Percentiles rank a stretch among this genome's conserved stretches.
These are phyloP conservation scores for Teratosphaeria epicoccoides DNA, from an alignment of 2,329 filamentous ascomycete genomes.

Conservation along the genomic window DNA sequence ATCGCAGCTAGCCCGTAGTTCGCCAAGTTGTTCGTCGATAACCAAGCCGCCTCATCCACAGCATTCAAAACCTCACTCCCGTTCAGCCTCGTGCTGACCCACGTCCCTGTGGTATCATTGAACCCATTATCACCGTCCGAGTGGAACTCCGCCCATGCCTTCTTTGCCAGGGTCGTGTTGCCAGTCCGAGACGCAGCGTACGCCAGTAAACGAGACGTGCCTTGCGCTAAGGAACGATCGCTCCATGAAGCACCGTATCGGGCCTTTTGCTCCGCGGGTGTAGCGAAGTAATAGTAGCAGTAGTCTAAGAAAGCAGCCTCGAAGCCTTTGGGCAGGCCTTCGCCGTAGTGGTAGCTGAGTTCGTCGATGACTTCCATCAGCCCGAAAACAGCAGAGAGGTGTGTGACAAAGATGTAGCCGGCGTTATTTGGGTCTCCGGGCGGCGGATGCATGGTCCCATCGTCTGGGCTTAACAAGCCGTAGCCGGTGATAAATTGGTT, in stretches of 20 bases:
- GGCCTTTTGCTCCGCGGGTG: conserved; percentile 39
- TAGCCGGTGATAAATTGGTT: conserved; percentile 51
- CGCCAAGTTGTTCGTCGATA: background rate
- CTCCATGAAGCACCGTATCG: conserved; percentile 38
- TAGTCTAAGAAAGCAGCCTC: conserved; percentile 49
- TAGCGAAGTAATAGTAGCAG: conserved; percentile 47
- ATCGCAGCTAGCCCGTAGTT: background rate
- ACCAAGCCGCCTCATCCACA: background rate
- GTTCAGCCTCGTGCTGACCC: background rate
- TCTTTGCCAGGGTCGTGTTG: background rate
- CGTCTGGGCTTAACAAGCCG: conserved; percentile 41
- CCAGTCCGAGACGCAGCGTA: background rate
- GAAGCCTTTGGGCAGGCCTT: conserved; percentile 40
- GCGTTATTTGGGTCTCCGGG: conserved; percentile 42
- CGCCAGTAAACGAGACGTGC: background rate
- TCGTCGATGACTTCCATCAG: conserved; percentile 49
- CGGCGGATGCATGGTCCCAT: conserved; percentile 42
- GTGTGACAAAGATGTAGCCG: conserved; percentile 43
- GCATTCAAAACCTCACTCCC: background rate
- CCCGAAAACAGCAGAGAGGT: conserved; percentile 49
- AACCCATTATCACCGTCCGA: background rate
- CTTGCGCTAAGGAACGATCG: background rate
- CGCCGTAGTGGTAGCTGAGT: conserved; percentile 40
- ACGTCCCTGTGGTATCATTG: background rate
- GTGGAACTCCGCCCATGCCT: background rate